These are phyloP conservation scores for Typha latifolia DNA, from an alignment of 176 grass and related monocot genomes.

Conservation along the genomic window DNA sequence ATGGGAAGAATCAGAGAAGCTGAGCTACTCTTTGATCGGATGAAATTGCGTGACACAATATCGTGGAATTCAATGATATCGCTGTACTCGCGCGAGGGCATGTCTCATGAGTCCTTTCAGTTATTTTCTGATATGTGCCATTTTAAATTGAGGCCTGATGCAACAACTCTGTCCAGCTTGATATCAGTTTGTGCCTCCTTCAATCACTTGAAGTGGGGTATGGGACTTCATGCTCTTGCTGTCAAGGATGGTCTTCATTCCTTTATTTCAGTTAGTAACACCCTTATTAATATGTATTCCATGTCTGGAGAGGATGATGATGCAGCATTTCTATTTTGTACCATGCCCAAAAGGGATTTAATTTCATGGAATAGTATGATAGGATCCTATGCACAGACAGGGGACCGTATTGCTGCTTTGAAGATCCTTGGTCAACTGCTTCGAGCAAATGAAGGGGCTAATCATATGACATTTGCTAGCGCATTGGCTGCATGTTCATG, in stretches of 20 bases:
- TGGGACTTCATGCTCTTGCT: constrained; percentile 47
- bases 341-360: constrained; percentile 46
- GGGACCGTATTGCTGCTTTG: constrained; percentile 30
- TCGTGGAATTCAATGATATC: constrained; percentile 77
- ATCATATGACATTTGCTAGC: constrained; percentile 65
- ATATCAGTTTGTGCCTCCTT: constrained; percentile 27
- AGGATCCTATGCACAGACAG: constrained; percentile 41
- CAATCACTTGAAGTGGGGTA: constrained; percentile 35
- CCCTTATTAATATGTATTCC: constrained; percentile 47
- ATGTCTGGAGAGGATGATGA: constrained; percentile 23
- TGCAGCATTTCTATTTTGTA: constrained; percentile 43
- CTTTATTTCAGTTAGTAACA: constrained; percentile 30
- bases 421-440: constrained; percentile 30
- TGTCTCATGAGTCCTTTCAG: constrained; percentile 31
- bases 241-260: constrained; percentile 22
- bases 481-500: constrained; percentile 48
- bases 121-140: constrained; percentile 35
- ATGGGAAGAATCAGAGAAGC: constrained; percentile 36
- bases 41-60: constrained; percentile 38
- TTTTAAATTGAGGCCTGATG: constrained; percentile 18
- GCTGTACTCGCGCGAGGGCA: constrained; percentile 36
- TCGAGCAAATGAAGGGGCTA: constrained; percentile 31
- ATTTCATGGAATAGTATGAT: constrained; percentile 89
- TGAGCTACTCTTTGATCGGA: constrained; percentile 39
- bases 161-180: constrained; percentile 27